A percentile compares a stretch with the other conserved stretches of the same genome.
phyloP scores from a whole-genome alignment of 1,139 yeast genomes.

The Hyphopichia fennica region DNA sequence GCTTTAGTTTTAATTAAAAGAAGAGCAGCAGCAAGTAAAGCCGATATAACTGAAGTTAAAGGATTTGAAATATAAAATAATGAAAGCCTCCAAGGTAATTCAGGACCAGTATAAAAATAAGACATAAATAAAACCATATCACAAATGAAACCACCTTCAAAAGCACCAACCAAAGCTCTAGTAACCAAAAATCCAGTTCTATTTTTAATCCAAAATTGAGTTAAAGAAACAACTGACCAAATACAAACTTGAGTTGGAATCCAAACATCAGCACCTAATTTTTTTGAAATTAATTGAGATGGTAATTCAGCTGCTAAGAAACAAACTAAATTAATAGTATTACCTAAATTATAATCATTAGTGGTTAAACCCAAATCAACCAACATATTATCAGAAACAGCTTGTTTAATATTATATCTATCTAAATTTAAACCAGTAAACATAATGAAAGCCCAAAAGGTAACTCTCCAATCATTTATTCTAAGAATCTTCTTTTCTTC shows the following conservation, averaged over 20 bases:
- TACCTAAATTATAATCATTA: constrained; percentile 30
- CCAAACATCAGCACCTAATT: constrained; percentile 34
- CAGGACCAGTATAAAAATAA: constrained; percentile 27
- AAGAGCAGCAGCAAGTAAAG: constrained; percentile 31
- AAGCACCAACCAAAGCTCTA: constrained; percentile 27
- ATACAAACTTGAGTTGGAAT: constrained; percentile 29
- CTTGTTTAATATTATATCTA: constrained; percentile 29
- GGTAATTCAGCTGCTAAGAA: constrained; percentile 35
- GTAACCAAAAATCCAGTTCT: constrained; percentile 23
- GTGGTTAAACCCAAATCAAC: constrained; percentile 27
- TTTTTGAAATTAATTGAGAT: constrained; percentile 31
- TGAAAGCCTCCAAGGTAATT: constrained; percentile 26
- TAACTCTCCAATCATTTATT: constrained; percentile 30
- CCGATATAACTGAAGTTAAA: constrained; percentile 21
- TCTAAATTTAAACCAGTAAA: constrained; percentile 34
- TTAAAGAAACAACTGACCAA: constrained; percentile 26
- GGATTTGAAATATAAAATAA: constrained; percentile 30
- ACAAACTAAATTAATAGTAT: constrained; percentile 31
- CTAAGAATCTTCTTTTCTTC: constrained; percentile 30
- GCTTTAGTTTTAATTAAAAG: constrained; percentile 16
- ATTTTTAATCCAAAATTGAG: constrained; percentile 20
- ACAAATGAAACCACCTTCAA: constrained; percentile 33
- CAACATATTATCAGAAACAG: constrained; percentile 28
- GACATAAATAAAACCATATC: constrained; percentile 32
- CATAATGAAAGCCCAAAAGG: constrained; percentile 31